Base-by-base conservation (phyloP, 1,284 basidiomycete species). In the Garcileccinum viscosum region DNA sequence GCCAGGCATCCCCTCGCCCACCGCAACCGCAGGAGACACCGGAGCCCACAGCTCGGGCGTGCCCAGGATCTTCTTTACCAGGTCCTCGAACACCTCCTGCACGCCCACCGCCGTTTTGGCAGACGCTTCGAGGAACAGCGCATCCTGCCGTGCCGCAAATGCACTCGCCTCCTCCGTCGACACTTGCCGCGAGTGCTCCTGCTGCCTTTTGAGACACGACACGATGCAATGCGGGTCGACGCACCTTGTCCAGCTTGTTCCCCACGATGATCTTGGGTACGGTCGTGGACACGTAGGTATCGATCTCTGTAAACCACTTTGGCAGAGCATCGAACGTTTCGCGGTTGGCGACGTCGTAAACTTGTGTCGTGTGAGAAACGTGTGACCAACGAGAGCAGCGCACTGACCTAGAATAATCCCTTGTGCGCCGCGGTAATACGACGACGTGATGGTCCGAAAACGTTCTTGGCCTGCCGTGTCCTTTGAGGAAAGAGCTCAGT, bases 251-350 rank as follows among this genome's bases (percentile, higher is more conserved):
- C 6, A 97, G 87, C 82, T 99, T 99, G 84, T 99, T 99, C 11
- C 93, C 93, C 3, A 99, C 96, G 35, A 99, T 88, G 76, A 99
- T 95, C 87, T 96, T 95, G 63, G 97, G 94, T n/a, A 98, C 95
- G 11, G 92, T 91, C 30, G 86, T 85, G 1, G 91, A 90, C 63
- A 97, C 95, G 78, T 98, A 99, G 32, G 95, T 97, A 77, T 98
- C 95, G 14, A 99, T 90, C 80, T 99, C 97, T 64, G 90, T 90
- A 80, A 95, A 96, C 97, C 98, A 99, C 66, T 91, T 87, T 17
- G 95, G 92, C 19, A 99, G 88, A 17, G 95, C 94, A 61, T 98
- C 96, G 78, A 98, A 99, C 0, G 96, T 93, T 77, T 94, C 92
- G 42, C 95, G 87, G 74, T 93, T 95, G 4, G 97, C 90, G 24